phyloP scores from a whole-genome alignment of 257 asterid genomes.

The Striga asiatica region DNA sequence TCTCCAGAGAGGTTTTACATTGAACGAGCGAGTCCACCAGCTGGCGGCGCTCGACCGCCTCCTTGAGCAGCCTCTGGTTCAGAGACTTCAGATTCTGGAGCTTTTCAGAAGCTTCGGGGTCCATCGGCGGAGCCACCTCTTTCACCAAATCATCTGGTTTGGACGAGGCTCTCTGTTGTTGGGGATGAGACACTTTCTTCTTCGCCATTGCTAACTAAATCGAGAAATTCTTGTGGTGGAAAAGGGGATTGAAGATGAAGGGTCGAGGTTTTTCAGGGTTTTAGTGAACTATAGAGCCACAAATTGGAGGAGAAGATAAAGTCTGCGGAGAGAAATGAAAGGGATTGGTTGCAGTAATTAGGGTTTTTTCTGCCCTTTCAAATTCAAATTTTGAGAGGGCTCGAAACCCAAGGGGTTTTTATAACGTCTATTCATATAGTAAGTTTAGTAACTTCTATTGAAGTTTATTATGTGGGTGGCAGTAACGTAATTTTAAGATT shows the following conservation, averaged over 20 bases:
- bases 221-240: slow-evolving; percentile 4
- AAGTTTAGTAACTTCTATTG: too few species aligned
- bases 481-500: too few species aligned
- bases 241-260: slow-evolving; percentile 21
- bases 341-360: not conserved
- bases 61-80: slow-evolving; percentile 52
- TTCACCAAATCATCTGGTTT: slow-evolving; percentile 20
- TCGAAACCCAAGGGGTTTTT: slow-evolving; percentile 13
- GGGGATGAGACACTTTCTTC: slow-evolving; percentile 33
- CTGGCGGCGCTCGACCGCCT: slow-evolving; percentile 57
- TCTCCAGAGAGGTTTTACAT: slow-evolving; percentile 32
- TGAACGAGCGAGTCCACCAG: slow-evolving; percentile 46
- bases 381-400: slow-evolving; percentile 38
- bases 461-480: too few species aligned
- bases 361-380: slow-evolving; percentile 24
- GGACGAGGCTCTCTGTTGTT: slow-evolving; percentile 9
- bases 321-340: not conserved
- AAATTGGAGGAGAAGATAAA: not conserved
- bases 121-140: slow-evolving; percentile 22
- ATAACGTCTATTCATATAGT: too few species aligned
- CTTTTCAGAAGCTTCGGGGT: slow-evolving; percentile 34
- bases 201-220: slow-evolving; percentile 31
- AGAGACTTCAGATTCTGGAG: slow-evolving; percentile 50
- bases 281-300: slow-evolving; percentile 11
- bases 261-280: slow-evolving; percentile 24